Evolutionary conservation across 805 yeast genomes (phyloP).

Genomic region (Saturnispora ahearnii): DNA sequence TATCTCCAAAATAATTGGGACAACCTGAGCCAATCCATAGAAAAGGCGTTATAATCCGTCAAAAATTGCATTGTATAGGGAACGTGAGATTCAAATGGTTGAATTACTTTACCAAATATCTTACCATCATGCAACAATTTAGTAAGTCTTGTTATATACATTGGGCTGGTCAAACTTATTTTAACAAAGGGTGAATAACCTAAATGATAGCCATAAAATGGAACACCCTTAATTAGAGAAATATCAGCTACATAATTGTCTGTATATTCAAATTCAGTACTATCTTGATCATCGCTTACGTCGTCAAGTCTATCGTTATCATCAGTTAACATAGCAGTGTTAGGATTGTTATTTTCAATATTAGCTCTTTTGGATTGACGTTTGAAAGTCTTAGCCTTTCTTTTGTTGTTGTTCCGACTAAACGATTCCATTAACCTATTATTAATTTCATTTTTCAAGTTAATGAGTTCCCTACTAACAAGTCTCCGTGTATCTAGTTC

Average conservation of each 20-base stretch:
- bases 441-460: slow-evolving; percentile 13
- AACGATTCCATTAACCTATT: slow-evolving; percentile 31
- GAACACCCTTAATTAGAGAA: slow-evolving; percentile 60
- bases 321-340: neutral
- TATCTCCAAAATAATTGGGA: slow-evolving; percentile 42
- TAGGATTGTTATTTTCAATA: neutral
- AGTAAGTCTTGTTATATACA: slow-evolving; percentile 45
- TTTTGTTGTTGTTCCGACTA: slow-evolving; percentile 15
- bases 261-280: neutral
- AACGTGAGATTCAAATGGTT: slow-evolving; percentile 72
- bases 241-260: slow-evolving; percentile 44
- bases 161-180: slow-evolving; percentile 57
- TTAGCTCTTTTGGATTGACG: neutral
- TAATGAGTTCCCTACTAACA: slow-evolving; percentile 11
- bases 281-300: slow-evolving; percentile 6
- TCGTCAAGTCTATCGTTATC: slow-evolving; percentile 13
- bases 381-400: neutral
- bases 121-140: slow-evolving; percentile 38
- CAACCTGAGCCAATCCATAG: slow-evolving; percentile 69
- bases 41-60: slow-evolving; percentile 73
- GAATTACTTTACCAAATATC: slow-evolving; percentile 30
- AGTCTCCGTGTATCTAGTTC: slow-evolving; percentile 28
- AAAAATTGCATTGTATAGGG: slow-evolving; percentile 71
- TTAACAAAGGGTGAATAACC: slow-evolving; percentile 62
- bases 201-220: slow-evolving; percentile 75